Base-by-base conservation (phyloP, 805 yeast genomes). In the Saturnispora dispora region DNA sequence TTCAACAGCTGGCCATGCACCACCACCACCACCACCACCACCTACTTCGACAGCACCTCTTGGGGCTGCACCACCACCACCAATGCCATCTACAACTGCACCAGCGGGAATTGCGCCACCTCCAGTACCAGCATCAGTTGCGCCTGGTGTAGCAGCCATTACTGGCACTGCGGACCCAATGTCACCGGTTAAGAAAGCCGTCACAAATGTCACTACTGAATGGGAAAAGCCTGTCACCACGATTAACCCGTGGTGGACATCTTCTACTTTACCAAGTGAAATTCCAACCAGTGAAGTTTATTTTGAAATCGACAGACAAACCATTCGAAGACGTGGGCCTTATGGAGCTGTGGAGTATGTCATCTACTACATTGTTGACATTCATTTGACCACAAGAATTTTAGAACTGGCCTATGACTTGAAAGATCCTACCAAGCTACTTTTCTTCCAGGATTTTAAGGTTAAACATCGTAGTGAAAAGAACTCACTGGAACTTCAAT, bases 291-390 rank as follows among this genome's bases (percentile, higher is more conserved):
- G 65, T 41, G 85, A 82, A 20, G 62, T 82, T 30, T 70, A 78
- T 17, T 80, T 66, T 63, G 96, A 88, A 63, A 75, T 81, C 22
- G 96, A 88, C 52, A 77, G 79, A 27, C 70, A 74, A 52, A 60
- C 62, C 13, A 68, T 83, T 7, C 57, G 57, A 13, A 85, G 84
- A 60, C 77, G 96, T 57, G 78, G 79, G 11, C 78, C 78, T 23
- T 69, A 79, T 18, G 41, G 41, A 41, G 56, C 54, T 2, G 67
- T 75, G 6, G 67, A 72, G 4, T 71, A 77, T 55, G 73, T 84
- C 50, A 89, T 84, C 56, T 81, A 85, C 56, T 88, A 87, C 61
- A 72, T 88, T 13, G 66, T 89, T 40, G 83, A 81, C 64, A 80
- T 77, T 54, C 95, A 87, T 62, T 80, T 83, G 57, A 78, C 93